These are phyloP conservation scores for Beta lomatogona DNA, from an alignment of 179 eudicot genomes.

Conservation along the genomic window DNA sequence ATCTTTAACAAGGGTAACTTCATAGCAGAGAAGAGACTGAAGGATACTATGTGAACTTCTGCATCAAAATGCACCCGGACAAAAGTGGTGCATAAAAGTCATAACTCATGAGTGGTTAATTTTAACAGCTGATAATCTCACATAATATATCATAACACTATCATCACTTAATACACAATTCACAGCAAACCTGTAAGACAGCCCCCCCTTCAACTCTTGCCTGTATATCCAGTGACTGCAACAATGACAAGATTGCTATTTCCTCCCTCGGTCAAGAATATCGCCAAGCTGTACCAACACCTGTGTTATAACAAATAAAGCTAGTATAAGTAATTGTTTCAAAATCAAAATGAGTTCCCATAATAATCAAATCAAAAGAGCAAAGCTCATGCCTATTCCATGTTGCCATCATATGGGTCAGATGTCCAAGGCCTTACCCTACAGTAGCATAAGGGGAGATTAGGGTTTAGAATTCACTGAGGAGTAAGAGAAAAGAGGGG, in stretches of 20 bases:
- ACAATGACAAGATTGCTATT: conserved; percentile 84
- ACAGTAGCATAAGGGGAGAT: conserved; percentile 8
- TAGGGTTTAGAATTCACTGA: no score
- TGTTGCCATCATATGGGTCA: background rate
- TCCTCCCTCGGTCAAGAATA: conserved; percentile 97
- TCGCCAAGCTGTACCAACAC: conserved; percentile 93
- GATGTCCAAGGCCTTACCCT: background rate
- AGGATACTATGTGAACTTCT: background rate
- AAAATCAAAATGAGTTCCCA: background rate
- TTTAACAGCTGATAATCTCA: background rate
- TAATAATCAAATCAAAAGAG: background rate
- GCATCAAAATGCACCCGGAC: background rate
- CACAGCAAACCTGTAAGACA: conserved; percentile 74
- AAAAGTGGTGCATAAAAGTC: background rate
- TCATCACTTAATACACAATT: background rate
- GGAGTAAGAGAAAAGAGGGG: no score
- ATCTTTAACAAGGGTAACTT: background rate
- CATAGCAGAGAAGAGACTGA: background rate
- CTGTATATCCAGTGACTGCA: conserved; percentile 78
- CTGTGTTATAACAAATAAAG: conserved; percentile 37
- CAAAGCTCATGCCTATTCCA: background rate
- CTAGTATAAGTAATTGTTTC: background rate
- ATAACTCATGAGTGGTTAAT: background rate
- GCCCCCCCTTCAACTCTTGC: conserved; percentile 90
- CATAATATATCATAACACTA: background rate